Evolutionary conservation across 2,329 filamentous ascomycete species (phyloP), one percentile per base, ranked within the genome.

Genomic region (Aspergillus felis): DNA sequence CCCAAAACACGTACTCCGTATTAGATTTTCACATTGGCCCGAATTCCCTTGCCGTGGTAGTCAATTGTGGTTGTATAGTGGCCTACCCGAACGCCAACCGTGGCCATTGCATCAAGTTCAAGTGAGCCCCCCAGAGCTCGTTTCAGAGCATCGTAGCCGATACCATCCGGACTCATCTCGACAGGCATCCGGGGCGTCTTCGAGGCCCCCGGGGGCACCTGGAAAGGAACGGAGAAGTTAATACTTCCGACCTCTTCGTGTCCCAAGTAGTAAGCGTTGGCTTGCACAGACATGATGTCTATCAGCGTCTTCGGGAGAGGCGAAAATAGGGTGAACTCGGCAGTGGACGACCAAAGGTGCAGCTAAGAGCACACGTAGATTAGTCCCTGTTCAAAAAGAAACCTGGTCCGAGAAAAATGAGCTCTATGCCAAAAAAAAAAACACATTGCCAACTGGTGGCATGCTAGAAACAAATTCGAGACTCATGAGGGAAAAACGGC

Each of bases 331-430:
- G 84, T 87, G 73, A 99, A 97, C 0, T 88, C 86, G 3, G 93
- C 93, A 0, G 91, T 92, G 0, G 91, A 96, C 17, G 90, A 89
- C 61, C 94, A 82, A 53, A 97, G 75, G 75, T 97, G 92, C 74
- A 99, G 61, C 73, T 75, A 62, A 14, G 49, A 56, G 48, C 48
- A 61, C 25, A 41, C 24, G n/a, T 28, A 56, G 56, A 54, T 63
- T 59, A 66, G 61, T 56, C 55, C 42, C 28, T 54, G 50, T 44
- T 24, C 27, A 32, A 51, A 52, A 28, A 55, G 24, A 25, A 14
- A 14, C 12, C n/a, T 47, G 12, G 22, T 27, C 10, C 38, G 32
- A 38, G 48, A 54, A 47, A 35, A 50, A 87, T 6, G 14, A 29
- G 35, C 24, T 52, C 41, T 41, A 35, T 41, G 56, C 51, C 51